Percentiles rank a stretch among this genome's conserved stretches.
Evolutionary conservation across 768 basidiomycete genomes (phyloP).

Genomic region (Russula dissimulans): DNA sequence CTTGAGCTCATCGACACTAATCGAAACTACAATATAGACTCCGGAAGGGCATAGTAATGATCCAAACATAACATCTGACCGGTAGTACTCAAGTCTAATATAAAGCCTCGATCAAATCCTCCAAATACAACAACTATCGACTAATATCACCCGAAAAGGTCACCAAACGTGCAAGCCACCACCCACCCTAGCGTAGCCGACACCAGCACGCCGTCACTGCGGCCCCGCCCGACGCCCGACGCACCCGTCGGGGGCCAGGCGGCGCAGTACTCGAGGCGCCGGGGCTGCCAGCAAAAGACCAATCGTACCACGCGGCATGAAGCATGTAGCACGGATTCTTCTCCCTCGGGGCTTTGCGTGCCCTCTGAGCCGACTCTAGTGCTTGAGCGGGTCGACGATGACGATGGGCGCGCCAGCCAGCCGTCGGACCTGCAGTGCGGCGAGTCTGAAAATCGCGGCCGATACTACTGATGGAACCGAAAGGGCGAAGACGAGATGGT

Average conservation of each 20-base stretch:
- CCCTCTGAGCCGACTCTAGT: conserved; percentile 42
- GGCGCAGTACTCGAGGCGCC: conserved; percentile 26
- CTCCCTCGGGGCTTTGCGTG: conserved; percentile 55
- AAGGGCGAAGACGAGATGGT: conserved; percentile 1
- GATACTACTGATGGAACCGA: neutral
- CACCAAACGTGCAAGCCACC: neutral
- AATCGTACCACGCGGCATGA: conserved; percentile 68
- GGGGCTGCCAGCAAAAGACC: conserved; percentile 46
- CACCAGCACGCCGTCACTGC: neutral
- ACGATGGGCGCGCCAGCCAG: conserved; percentile 45
- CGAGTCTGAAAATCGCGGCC: neutral
- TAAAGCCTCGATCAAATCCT: no score
- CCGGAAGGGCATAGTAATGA: no score
- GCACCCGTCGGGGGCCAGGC: no score
- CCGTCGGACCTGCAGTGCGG: conserved; percentile 46
- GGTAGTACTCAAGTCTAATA: no score
- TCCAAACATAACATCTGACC: no score
- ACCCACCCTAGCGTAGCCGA: neutral
- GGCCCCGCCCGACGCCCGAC: neutral
- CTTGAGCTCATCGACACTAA: no score
- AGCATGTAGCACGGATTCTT: conserved; percentile 72
- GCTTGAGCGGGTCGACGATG: conserved; percentile 65
- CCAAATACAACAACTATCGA: neutral
- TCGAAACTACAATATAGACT: no score
- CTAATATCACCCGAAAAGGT: neutral